Base-by-base conservation (phyloP, 352 stramenopile species). In the Hyaloperonospora arabidopsidis region DNA sequence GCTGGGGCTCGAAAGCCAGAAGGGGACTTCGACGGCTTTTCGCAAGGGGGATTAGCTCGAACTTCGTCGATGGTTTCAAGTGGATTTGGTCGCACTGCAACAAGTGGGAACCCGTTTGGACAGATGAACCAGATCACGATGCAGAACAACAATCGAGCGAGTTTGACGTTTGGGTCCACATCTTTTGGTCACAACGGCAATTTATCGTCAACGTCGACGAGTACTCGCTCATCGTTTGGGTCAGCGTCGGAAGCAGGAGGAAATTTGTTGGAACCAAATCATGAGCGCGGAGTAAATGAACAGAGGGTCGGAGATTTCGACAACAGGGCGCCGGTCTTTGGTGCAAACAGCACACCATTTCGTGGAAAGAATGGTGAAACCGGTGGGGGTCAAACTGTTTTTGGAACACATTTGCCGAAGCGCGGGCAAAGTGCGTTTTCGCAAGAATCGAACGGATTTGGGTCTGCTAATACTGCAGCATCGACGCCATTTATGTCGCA, bases 161-260 rank as follows among this genome's bases (percentile, higher is more conserved):
- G 11, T 22, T 62, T 45, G 41, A 44, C 52, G 1, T 67, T 72
- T 45, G 45, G 56, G 49, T 59, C 36, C 22, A 50, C 48, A 0
- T 11, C 57, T 5, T 73, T 64, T 18, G 50, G 50, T 40, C 52
- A 62, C 28, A 63, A 58, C 39, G 28, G 40, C 10, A 40, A 8
- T 5, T 45, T 28, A 5, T 14, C 39, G 29, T 56, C 53, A 11
- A 50, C 43, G 36, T 48, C 39, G 7, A 3, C 40, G 3, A 21
- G 21, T 49, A 35, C 46, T n/a, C 54, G 61, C 34, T 68, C 57
- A 32, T 61, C 51, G 22, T 70, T 73, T 61, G 61, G 61, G 54
- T 63, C 41, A 17, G 53, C 65, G 14, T 60, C 64, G 1, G 46
- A 43, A 32, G 28, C 17, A 48, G 39, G 43, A 53, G 57, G 48